Evolutionary conservation across 768 basidiomycete species (phyloP), one percentile per base, ranked within the genome.

Genomic region (Tylopilus balloui): DNA sequence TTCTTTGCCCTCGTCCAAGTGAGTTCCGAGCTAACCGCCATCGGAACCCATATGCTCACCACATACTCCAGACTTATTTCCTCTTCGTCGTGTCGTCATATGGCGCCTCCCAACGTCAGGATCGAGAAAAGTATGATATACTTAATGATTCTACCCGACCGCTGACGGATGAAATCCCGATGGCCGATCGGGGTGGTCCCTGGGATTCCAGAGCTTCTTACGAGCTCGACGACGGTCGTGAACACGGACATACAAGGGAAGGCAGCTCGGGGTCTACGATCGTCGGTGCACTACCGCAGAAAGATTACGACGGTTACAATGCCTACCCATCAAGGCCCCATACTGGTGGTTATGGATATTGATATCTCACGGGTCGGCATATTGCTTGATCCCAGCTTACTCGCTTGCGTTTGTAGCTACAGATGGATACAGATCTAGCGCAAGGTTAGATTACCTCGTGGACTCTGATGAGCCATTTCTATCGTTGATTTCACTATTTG

Each of bases 1-100:
- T 61, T 96, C 14, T 73, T 96, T 23, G 79, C 78, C n/a, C 72
- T 85, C 52, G 71, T 88, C 29, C 92, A 95, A 66, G 86, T 86
- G 66, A 57, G 83, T 58, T 17, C 41, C 20, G 7, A 23, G 3
- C 17, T 20, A 1, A 27, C n/a, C n/a, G 2, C 12, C 36, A 14
- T 36, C 31, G 20, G 13, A 20, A 54, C 45, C 13, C 21, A 13
- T 20, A 11, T 41, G 6, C 42, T 60, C 10, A 55, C 24, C 17
- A 36, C 42, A 7, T n/a, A 8, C 35, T 40, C 27, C 45, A 88
- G 89, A 55, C 57, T 24, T 80, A 81, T 57, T 58, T 78, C 41
- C 66, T 70, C 48, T 48, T 73, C 40, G 67, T 84, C 21, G 59
- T 81, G 24, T 73, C 76, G 9, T 82, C 83, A 2, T 96, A 92